Conservation (phyloP, 2,329 filamentous ascomycete species). For the Bipolaris sorokiniana region DNA sequence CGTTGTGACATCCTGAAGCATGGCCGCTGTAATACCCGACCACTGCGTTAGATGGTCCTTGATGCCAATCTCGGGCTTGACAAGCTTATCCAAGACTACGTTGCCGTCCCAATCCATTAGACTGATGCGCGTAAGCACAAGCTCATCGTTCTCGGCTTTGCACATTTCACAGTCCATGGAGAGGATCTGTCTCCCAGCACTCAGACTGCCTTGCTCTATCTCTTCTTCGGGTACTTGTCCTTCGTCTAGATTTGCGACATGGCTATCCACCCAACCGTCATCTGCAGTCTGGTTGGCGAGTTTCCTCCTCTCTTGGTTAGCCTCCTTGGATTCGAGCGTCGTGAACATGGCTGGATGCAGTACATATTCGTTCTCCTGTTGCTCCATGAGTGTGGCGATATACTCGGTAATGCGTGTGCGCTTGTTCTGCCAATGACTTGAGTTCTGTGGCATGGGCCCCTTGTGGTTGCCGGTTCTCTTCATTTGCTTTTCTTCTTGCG, state of each 20-base stretch:
- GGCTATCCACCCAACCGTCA: constrained; percentile 83
- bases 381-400: constrained; percentile 72
- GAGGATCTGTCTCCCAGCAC: constrained; percentile 77
- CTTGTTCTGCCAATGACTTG: constrained; percentile 73
- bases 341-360: constrained; percentile 78
- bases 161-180: constrained; percentile 98
- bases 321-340: constrained; percentile 61
- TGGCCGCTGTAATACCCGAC: constrained; percentile 89
- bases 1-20: constrained; percentile 83
- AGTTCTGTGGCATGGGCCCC: constrained; percentile 65
- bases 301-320: constrained; percentile 61
- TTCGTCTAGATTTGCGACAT: constrained; percentile 69
- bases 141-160: constrained; percentile 78
- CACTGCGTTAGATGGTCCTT: constrained; percentile 86
- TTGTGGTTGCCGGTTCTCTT: constrained; percentile 51
- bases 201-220: constrained; percentile 81
- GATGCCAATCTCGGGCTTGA: constrained; percentile 88
- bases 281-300: constrained; percentile 55
- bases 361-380: constrained; percentile 82
- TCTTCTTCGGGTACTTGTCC: constrained; percentile 71
- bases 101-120: constrained; percentile 84
- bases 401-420: constrained; percentile 84
- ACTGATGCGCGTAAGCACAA: constrained; percentile 87
- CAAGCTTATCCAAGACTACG: constrained; percentile 84
- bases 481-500: constrained; percentile 68